Evolutionary conservation across 2,329 filamentous ascomycete genomes (phyloP).

Genomic region (Calonectria hongkongensis): DNA sequence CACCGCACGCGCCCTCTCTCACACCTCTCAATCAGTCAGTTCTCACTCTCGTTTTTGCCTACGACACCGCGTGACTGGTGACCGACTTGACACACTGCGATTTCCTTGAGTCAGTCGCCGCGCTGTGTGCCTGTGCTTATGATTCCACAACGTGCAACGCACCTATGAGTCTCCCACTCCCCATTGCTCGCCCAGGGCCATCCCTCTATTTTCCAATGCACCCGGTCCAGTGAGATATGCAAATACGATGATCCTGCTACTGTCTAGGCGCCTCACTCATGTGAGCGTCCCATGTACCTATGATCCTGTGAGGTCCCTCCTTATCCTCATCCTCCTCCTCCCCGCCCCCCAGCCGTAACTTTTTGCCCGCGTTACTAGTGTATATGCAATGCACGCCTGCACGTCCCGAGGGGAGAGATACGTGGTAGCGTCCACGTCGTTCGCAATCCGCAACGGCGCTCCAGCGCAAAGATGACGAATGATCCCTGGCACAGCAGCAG

Average conservation of each 20-base stretch:
- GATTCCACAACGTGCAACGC: slow-evolving; percentile 9
- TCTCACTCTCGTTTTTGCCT: neutral
- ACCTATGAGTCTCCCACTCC: neutral
- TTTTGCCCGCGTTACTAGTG: slow-evolving; percentile 9
- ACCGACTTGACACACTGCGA: neutral
- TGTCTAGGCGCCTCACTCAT: neutral
- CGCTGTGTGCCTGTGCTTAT: slow-evolving; percentile 19
- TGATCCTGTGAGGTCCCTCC: too few relatives aligned
- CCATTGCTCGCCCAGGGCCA: neutral
- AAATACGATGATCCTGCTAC: neutral
- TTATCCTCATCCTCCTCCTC: too few relatives aligned
- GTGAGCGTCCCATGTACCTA: neutral
- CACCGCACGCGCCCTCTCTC: neutral
- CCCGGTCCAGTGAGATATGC: neutral
- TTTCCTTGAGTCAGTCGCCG: slow-evolving; percentile 19
- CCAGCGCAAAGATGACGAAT: slow-evolving; percentile 16
- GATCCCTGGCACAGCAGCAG: slow-evolving; percentile 9
- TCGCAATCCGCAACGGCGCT: slow-evolving; percentile 34
- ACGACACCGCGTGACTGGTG: slow-evolving; percentile 5
- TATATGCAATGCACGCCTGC: slow-evolving; percentile 10
- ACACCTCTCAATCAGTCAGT: neutral
- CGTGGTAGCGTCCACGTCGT: slow-evolving; percentile 18
- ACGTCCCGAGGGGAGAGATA: slow-evolving; percentile 23
- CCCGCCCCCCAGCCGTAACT: neutral
- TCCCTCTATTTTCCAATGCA: neutral